These are phyloP conservation scores for Puya raimondii DNA, from an alignment of 176 grass and related monocot genomes.

Conservation along the genomic window DNA sequence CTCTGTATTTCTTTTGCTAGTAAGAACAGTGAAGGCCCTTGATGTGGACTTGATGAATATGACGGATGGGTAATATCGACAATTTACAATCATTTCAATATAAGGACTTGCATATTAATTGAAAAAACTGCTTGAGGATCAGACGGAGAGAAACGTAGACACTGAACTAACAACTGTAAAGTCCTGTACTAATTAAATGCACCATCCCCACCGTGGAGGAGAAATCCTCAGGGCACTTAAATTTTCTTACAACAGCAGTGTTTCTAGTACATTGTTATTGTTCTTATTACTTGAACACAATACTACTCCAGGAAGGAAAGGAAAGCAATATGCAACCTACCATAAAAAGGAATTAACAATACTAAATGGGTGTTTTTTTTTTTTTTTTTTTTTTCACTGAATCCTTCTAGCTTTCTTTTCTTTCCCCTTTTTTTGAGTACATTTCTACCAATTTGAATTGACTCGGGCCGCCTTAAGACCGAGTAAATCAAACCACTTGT, in stretches of 20 bases:
- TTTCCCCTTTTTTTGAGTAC: no score
- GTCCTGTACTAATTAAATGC: conserved; percentile 59
- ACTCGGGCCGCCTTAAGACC: background rate
- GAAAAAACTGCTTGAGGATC: no score
- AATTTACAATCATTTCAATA: no score
- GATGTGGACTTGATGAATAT: no score
- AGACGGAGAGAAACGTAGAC: conserved; percentile 5
- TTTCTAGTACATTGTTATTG: conserved; percentile 18
- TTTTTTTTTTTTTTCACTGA: conserved; percentile 14
- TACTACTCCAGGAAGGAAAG: conserved; percentile 19
- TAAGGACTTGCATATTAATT: no score
- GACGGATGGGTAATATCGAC: no score
- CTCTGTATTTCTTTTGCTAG: no score
- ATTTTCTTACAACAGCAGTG: no score
- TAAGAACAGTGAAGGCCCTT: no score
- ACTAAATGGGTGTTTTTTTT: conserved; percentile 15
- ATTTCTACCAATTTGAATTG: no score
- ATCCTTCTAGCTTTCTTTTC: conserved; percentile 17
- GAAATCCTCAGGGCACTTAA: background rate
- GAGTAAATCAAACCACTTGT: background rate
- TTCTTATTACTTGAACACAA: conserved; percentile 24
- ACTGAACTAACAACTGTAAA: conserved; percentile 67
- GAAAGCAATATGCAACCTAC: conserved; percentile 9
- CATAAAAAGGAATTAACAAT: conserved; percentile 17
- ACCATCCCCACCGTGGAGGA: conserved; percentile 22